Base-by-base conservation (phyloP, 768 basidiomycete genomes). In the Hericium erinaceus region DNA sequence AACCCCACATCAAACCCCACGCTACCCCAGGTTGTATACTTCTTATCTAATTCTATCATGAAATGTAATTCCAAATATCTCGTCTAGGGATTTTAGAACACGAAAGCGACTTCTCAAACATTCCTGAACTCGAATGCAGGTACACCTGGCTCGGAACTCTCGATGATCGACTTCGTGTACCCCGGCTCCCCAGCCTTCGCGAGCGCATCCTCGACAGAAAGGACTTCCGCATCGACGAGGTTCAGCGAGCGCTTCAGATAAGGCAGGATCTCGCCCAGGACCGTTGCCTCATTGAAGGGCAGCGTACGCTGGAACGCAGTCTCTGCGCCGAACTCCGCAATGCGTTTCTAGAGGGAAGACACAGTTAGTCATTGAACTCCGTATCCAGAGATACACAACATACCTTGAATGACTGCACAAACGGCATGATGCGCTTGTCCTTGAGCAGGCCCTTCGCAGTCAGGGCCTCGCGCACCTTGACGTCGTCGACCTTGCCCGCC, bases 381-480 rank as follows among this genome's bases (percentile, higher is more conserved):
- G 7, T 44, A 1, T 15, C 20, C 41, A 7, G 16, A 46, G 15
- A 52, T 20, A 2, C 16, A 18, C 18, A 8, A 63, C 77, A 39
- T 54, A 94, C 95, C 85, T 97, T 95, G 84, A 98, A 89, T 33
- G 78, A 74, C 58, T 95, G 90, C 49, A 94, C 82, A 73, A 95
- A 98, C 6, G 95, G 95, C 95, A 98, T 98, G 44, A 80, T 80
- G 46, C 85, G 82, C 77, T 98, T 98, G 74, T 98, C 93, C 79
- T 97, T 98, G 73, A 94, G 85, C 69, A 98, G 68, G 4, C 91
- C 93, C 20, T 76, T 78, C 67, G 81, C 77, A 9, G 77, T 78
- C 68, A 98, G 68, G 62, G 80, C 63, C 64, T 82, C 75, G 69
- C 85, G 80, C 53, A 95, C 82, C 69, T 84, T 85, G 39, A 74